Conservation (phyloP, 768 basidiomycete species). For the Pleurotus eryngii region DNA sequence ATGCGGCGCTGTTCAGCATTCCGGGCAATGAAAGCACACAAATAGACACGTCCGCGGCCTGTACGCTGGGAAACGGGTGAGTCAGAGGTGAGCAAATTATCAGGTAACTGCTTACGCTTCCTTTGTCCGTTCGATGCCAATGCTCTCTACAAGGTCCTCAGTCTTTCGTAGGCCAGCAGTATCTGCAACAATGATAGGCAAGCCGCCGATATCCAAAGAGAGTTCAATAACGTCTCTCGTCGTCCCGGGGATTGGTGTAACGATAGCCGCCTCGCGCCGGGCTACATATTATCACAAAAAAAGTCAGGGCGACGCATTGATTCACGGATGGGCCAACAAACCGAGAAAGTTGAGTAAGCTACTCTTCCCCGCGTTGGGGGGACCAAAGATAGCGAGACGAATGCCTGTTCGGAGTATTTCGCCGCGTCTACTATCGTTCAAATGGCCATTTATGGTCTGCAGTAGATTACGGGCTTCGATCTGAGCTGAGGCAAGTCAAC, state of each 20-base stretch:
- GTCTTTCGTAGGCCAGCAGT: constrained; percentile 81
- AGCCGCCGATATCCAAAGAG: constrained; percentile 83
- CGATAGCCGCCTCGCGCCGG: constrained; percentile 85
- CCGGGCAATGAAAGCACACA: constrained; percentile 77
- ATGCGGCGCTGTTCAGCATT: constrained; percentile 15
- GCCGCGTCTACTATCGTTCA: constrained; percentile 72
- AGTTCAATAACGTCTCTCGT: constrained; percentile 86
- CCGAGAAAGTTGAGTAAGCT: constrained; percentile 84
- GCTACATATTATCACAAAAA: constrained; percentile 38
- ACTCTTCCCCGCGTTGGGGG: constrained; percentile 94
- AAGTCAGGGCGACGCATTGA: background rate
- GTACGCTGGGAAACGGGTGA: constrained; percentile 42
- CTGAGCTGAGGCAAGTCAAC: constrained; percentile 40
- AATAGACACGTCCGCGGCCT: constrained; percentile 66
- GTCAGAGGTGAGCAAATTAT: constrained; percentile 1
- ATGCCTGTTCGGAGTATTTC: constrained; percentile 84
- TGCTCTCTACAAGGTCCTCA: constrained; percentile 69
- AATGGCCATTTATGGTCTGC: constrained; percentile 47
- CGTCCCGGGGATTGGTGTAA: constrained; percentile 83
- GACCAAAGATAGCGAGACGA: constrained; percentile 84
- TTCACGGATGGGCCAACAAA: constrained; percentile 21
- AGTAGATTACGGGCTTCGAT: constrained; percentile 47
- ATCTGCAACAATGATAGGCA: constrained; percentile 79
- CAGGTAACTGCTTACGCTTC: constrained; percentile 47
- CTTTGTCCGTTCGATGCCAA: constrained; percentile 75